Base-by-base conservation (phyloP, 495 filamentous ascomycete genomes). In the Trichoderma asperelloides region DNA sequence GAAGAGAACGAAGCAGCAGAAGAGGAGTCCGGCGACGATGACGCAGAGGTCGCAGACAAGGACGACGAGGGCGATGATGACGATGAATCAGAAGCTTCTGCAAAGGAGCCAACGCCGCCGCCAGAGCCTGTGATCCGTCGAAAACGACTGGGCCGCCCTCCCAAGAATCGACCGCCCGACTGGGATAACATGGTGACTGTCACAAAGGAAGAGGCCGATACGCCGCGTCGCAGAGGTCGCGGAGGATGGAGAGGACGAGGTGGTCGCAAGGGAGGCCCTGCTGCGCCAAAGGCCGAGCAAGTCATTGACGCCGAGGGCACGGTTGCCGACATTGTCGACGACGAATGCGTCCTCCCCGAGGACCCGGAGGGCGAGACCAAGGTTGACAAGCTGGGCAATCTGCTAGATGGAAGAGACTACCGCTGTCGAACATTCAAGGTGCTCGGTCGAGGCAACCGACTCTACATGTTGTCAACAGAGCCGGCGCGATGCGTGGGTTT, bases 401-500 rank as follows among this genome's bases (percentile, higher is more conserved):
- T 98, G 1, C 82, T 86, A 57, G 93, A 86, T 6, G 92, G 88
- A 11, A 85, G 95, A 70, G 91, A 97, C 70, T 98, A 98, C 73
- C 88, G 96, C 63, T 96, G 96, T 71, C 89, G 95, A 55, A 94
- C 91, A 2, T 98, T 98, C 74, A 96, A 87, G 37, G 89, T 98
- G 64, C 81, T 86, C 28, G 91, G 90, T 62, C 87, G 93, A 62
- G 91, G 87, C n/a, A 84, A 95, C 33, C 79, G 92, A 27, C 85
- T 96, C 18, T 98, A 98, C 85, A 98, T 98, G 95, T 80, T 98
- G 72, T 97, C 93, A 2, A 98, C 95, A 2, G 95, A 98, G 71
- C 95, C 95, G 5, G 95, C 95, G 25, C 87, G 95, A 67, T 98
- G 95, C 72, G 94, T 96, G 63, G 95, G 95, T 8, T 98, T 98